These are phyloP conservation scores for Metschnikowia lachancei DNA, from an alignment of 805 yeast genomes.

Conservation along the genomic window DNA sequence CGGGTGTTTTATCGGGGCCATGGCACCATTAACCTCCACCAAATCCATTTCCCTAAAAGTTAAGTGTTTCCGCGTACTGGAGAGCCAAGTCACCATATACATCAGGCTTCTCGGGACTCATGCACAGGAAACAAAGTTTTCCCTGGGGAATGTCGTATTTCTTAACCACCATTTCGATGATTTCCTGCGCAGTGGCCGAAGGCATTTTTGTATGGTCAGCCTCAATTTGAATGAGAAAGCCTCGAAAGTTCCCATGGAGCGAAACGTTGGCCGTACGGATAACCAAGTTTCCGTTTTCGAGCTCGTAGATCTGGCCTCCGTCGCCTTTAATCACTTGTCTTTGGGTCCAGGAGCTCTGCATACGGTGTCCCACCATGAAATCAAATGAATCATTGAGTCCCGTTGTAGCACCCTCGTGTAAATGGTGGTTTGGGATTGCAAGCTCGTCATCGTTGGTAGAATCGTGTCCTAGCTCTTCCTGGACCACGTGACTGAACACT, in stretches of 20 bases:
- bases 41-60: slow-evolving; percentile 31
- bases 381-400: slow-evolving; percentile 60
- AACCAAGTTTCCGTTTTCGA: slow-evolving; percentile 50
- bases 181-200: slow-evolving; percentile 11
- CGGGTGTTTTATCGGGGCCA: slow-evolving; percentile 4
- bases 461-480: slow-evolving; percentile 28
- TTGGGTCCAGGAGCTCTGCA: slow-evolving; percentile 67
- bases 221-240: slow-evolving; percentile 62
- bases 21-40: neutral
- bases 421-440: slow-evolving; percentile 35
- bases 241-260: slow-evolving; percentile 71
- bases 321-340: slow-evolving; percentile 73
- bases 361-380: slow-evolving; percentile 49
- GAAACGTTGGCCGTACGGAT: slow-evolving; percentile 69
- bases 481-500: slow-evolving; percentile 34
- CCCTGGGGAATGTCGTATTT: slow-evolving; percentile 43
- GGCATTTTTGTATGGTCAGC: slow-evolving; percentile 20
- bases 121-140: slow-evolving; percentile 30
- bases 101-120: slow-evolving; percentile 29
- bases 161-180: slow-evolving; percentile 27
- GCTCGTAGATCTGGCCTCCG: slow-evolving; percentile 63
- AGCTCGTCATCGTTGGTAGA: slow-evolving; percentile 14
- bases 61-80: slow-evolving; percentile 41
- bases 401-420: slow-evolving; percentile 52
- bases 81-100: slow-evolving; percentile 40